Percentiles rank a stretch among this genome's conserved stretches.
phyloP scores from a whole-genome alignment of 192 early-diverging fungal species.

The Linnemannia hyalina region DNA sequence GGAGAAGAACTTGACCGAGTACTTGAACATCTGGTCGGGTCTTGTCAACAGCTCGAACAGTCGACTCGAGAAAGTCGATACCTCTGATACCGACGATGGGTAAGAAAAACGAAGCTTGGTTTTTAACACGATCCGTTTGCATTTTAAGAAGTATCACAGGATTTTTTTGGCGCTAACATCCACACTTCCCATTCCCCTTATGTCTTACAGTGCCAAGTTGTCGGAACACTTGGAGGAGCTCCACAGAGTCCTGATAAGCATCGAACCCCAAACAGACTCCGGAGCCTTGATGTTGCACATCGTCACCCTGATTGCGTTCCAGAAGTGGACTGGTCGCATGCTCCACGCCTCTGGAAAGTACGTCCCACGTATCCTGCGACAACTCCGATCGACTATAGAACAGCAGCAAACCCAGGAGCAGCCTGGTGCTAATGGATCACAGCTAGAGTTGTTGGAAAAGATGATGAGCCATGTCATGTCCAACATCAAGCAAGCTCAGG shows the following conservation, averaged over 20 bases:
- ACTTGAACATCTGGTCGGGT: neutral
- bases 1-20: slow-evolving; percentile 43
- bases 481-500: slow-evolving; percentile 28
- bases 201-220: neutral
- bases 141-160: neutral
- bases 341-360: slow-evolving; percentile 53
- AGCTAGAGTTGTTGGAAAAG: slow-evolving; percentile 25
- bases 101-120: neutral
- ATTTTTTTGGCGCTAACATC: neutral
- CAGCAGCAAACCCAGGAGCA: neutral
- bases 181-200: neutral
- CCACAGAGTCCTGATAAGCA: neutral
- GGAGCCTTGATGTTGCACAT: slow-evolving; percentile 45
- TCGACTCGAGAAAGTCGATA: neutral
- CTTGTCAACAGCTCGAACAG: neutral
- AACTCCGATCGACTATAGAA: slow-evolving; percentile 24
- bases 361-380: slow-evolving; percentile 45
- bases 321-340: slow-evolving; percentile 39
- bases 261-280: slow-evolving; percentile 15
- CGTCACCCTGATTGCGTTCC: slow-evolving; percentile 42
- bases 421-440: neutral
- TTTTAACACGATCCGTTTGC: neutral
- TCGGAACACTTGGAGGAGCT: slow-evolving; percentile 32
- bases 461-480: slow-evolving; percentile 24
- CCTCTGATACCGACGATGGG: neutral